phyloP scores from a whole-genome alignment of 1,284 basidiomycete species.

The Austroboletus niveus region DNA sequence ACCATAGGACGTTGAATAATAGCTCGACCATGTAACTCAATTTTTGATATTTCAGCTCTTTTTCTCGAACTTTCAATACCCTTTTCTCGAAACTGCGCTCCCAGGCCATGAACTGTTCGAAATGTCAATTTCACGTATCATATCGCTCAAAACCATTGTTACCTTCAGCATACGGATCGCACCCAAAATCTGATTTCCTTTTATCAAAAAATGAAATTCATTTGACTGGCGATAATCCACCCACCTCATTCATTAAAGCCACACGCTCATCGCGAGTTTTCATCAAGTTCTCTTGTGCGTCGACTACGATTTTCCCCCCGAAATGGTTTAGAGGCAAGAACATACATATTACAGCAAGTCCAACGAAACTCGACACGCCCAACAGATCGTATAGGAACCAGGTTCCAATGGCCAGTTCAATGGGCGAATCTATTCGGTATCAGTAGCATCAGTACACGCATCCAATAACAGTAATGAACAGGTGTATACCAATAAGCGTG shows the following conservation, averaged over 20 bases:
- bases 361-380: conserved; percentile 78
- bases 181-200: conserved; percentile 62
- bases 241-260: conserved; percentile 86
- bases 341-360: conserved; percentile 78
- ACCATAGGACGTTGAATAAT: conserved; percentile 79
- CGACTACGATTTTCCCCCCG: conserved; percentile 82
- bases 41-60: conserved; percentile 81
- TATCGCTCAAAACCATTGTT: neutral
- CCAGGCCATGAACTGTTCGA: conserved; percentile 85
- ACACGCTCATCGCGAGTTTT: conserved; percentile 90
- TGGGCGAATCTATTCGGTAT: conserved; percentile 65
- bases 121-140: conserved; percentile 8
- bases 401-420: conserved; percentile 81
- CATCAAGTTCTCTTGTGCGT: conserved; percentile 87
- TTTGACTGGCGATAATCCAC: conserved; percentile 1
- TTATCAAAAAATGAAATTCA: neutral
- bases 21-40: conserved; percentile 87
- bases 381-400: conserved; percentile 80
- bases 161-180: conserved; percentile 94
- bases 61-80: conserved; percentile 71
- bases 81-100: conserved; percentile 85
- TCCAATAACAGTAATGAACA: conserved; percentile 3
- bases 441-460: conserved; percentile 19
- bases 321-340: conserved; percentile 88
- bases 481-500: conserved; percentile 51